phyloP scores from a whole-genome alignment of 163 green algal genomes.

The Chlorella variabilis region DNA sequence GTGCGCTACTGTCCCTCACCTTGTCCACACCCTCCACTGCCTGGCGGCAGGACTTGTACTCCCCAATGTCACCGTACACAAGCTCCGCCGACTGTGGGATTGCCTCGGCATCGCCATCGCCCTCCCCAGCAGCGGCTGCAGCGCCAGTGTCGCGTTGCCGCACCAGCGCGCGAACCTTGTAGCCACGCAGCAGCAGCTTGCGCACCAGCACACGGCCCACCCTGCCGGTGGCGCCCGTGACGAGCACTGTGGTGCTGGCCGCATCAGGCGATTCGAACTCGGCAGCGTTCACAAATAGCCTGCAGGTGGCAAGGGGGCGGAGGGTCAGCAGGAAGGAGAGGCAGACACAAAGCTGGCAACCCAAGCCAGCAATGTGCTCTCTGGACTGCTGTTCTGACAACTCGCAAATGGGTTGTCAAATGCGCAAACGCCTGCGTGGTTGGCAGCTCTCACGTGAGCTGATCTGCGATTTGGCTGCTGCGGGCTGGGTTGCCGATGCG shows the following conservation, averaged over 20 bases:
- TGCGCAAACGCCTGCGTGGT: background rate
- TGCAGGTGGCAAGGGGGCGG: too few species aligned
- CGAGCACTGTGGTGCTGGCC: constrained; percentile 90
- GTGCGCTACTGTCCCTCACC: too few species aligned
- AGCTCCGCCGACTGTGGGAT: constrained; percentile 83
- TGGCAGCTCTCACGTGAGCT: background rate
- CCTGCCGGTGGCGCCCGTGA: constrained; percentile 90
- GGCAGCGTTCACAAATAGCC: background rate
- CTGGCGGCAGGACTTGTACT: constrained; percentile 72
- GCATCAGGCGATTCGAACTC: constrained; percentile 75
- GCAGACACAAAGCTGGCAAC: background rate
- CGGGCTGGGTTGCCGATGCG: constrained; percentile 60
- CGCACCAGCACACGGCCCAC: constrained; percentile 88
- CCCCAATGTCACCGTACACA: constrained; percentile 86
- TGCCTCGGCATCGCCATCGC: constrained; percentile 36
- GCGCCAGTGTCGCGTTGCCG: constrained; percentile 44
- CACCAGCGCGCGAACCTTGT: constrained; percentile 82
- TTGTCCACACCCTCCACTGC: constrained; percentile 92
- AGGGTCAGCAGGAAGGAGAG: background rate
- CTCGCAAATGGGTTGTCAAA: too few species aligned
- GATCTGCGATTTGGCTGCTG: constrained; percentile 26
- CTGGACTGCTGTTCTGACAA: too few species aligned
- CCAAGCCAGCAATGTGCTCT: too few species aligned
- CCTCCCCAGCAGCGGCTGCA: background rate
- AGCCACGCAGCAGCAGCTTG: constrained; percentile 97